phyloP scores from a whole-genome alignment of 441 rosid genomes.

The Jatropha podagrica region DNA sequence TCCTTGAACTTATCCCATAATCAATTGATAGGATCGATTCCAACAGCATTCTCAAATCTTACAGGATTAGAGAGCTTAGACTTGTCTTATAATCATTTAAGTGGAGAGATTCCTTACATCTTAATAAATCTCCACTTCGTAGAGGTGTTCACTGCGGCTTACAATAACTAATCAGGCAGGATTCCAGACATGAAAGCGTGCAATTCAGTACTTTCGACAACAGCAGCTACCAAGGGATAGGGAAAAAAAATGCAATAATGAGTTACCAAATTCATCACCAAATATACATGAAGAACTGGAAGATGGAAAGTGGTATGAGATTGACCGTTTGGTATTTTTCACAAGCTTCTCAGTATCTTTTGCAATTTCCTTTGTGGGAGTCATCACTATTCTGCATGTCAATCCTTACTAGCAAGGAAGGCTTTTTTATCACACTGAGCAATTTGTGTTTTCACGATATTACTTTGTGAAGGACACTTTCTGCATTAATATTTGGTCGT shows the following conservation, averaged over 20 bases:
- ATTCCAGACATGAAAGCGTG: slow-evolving; percentile 13
- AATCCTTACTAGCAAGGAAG: not conserved
- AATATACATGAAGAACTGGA: not conserved
- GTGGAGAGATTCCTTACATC: not conserved
- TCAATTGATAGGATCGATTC: slow-evolving; percentile 11
- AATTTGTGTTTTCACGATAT: not conserved
- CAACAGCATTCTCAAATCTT: not conserved
- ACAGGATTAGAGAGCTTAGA: slow-evolving; percentile 21
- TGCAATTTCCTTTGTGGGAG: not conserved
- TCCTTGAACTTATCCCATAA: not conserved
- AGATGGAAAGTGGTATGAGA: not conserved
- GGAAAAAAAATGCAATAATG: not conserved
- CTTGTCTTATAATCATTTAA: slow-evolving; percentile 18
- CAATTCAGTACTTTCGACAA: slow-evolving; percentile 8
- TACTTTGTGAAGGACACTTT: not conserved
- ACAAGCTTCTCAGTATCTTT: not conserved
- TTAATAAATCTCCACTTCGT: not conserved
- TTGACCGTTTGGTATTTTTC: not conserved
- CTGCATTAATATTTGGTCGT: no score
- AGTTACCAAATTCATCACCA: not conserved
- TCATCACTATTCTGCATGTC: not conserved
- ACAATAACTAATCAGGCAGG: slow-evolving; percentile 17
- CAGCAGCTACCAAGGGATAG: slow-evolving; percentile 4
- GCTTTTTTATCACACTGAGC: not conserved
- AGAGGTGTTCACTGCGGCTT: slow-evolving; percentile 12